A percentile compares a stretch with the other conserved stretches of the same genome.
These are phyloP conservation scores for Colletotrichum tanaceti DNA, from an alignment of 2,329 filamentous ascomycete species.

Conservation along the genomic window DNA sequence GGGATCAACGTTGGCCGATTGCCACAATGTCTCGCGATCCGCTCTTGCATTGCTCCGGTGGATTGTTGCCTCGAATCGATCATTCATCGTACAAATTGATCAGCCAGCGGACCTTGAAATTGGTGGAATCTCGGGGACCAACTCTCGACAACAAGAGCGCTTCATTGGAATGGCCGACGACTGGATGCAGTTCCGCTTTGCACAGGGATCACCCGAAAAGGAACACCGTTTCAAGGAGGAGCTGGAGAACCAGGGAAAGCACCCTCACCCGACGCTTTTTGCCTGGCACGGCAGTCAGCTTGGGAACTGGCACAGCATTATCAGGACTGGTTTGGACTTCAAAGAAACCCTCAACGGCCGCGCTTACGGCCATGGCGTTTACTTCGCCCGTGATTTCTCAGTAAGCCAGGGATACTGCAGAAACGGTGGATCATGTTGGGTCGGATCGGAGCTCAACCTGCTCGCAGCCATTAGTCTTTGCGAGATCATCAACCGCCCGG, in stretches of 20 bases:
- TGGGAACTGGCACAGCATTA: constrained; percentile 89
- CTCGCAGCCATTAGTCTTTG: constrained; percentile 76
- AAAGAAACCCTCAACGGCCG: constrained; percentile 72
- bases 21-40: constrained; percentile 70
- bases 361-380: constrained; percentile 82
- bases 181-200: constrained; percentile 87
- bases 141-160: constrained; percentile 55
- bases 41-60: constrained; percentile 79
- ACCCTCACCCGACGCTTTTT: constrained; percentile 75
- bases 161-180: constrained; percentile 69
- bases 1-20: constrained; percentile 55
- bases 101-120: constrained; percentile 43
- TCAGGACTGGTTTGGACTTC: constrained; percentile 84
- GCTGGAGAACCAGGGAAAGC: constrained; percentile 60
- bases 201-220: constrained; percentile 89
- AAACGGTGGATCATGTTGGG: constrained; percentile 62
- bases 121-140: background rate
- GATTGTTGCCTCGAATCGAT: constrained; percentile 91
- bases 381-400: constrained; percentile 73
- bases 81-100: constrained; percentile 84
- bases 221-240: constrained; percentile 79
- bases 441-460: constrained; percentile 72
- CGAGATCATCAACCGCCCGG: constrained; percentile 82
- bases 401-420: constrained; percentile 65
- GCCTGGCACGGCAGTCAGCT: constrained; percentile 87